Conservation (phyloP, 345 rosid genomes). For the thale cress (Arabidopsis thaliana) region TAIR10.1 NC_003071.7:11886501-11887000, state of each 20-base stretch:
- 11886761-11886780: slow-evolving; percentile 20
- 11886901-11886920: slow-evolving; percentile 75
- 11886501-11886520: slow-evolving; percentile 17
- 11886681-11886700: slow-evolving; percentile 80
- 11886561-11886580: not conserved
- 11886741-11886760: slow-evolving; percentile 37
- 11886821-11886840: not conserved
- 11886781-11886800: not conserved
- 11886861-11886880: slow-evolving; percentile 63
- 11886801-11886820: not conserved
- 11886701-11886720: slow-evolving; percentile 92
- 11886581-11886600: not conserved
- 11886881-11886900: slow-evolving; percentile 81
- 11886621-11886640: not conserved
- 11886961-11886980: not conserved
- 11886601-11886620: not conserved
- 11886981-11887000: not conserved
- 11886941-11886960: too few species aligned
- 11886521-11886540: slow-evolving; percentile 3
- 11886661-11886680: not conserved
- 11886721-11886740: slow-evolving; percentile 89
- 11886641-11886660: slow-evolving; percentile 16
- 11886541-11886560: slow-evolving; percentile 7
- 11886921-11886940: slow-evolving; percentile 58
- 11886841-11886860: not conserved